These are phyloP conservation scores for Pezicula carpinea DNA, from an alignment of 2,329 filamentous ascomycete species.

Conservation along the genomic window DNA sequence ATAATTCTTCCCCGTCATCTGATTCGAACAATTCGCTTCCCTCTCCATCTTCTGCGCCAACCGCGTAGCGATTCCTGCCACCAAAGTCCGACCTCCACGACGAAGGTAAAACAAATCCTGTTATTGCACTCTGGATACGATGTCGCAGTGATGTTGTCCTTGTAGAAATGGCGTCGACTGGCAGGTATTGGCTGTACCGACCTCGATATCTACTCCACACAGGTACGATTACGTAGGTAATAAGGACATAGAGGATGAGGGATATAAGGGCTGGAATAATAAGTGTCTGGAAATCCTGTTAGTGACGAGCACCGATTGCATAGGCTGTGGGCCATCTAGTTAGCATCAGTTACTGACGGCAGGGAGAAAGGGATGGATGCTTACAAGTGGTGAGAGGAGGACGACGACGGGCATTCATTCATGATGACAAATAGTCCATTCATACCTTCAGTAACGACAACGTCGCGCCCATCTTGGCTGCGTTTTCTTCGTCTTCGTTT, in stretches of 20 bases:
- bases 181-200: conserved; percentile 71
- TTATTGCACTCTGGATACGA: conserved; percentile 40
- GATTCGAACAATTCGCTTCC: conserved; percentile 50
- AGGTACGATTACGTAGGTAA: conserved; percentile 62
- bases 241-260: conserved; percentile 60
- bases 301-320: background rate
- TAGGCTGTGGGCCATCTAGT: too few relatives aligned
- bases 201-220: conserved; percentile 65
- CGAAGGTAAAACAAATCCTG: conserved; percentile 39
- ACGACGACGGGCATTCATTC: too few relatives aligned
- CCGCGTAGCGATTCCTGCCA: conserved; percentile 34
- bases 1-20: conserved; percentile 67
- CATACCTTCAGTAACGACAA: conserved; percentile 27
- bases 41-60: conserved; percentile 34
- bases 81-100: conserved; percentile 42
- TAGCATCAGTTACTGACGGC: too few relatives aligned
- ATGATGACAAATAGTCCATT: background rate
- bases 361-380: too few relatives aligned
- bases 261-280: conserved; percentile 68
- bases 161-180: conserved; percentile 57
- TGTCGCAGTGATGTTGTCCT: conserved; percentile 51
- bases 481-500: conserved; percentile 22
- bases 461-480: conserved; percentile 20
- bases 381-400: too few relatives aligned
- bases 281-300: conserved; percentile 50